These are phyloP conservation scores for Fusarium musae DNA, from an alignment of 2,329 filamentous ascomycete genomes.

Conservation along the genomic window DNA sequence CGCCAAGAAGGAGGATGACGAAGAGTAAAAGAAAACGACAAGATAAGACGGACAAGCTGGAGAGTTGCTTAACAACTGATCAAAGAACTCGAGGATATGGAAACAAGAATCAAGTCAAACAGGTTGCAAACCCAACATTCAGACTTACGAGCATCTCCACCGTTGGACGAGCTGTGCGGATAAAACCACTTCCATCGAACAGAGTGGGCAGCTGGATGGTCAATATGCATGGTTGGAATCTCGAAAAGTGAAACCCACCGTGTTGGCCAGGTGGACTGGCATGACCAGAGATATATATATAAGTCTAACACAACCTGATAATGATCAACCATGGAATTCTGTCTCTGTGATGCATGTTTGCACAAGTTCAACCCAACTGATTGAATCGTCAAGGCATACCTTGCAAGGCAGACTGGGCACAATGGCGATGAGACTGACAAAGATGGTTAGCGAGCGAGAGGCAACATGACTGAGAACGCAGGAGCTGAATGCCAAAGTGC, in stretches of 20 bases:
- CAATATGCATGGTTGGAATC: slow-evolving; percentile 25
- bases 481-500: slow-evolving; percentile 18
- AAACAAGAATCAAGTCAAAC: slow-evolving; percentile 24
- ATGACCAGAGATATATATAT: slow-evolving; percentile 40
- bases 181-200: slow-evolving; percentile 10
- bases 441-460: slow-evolving; percentile 6
- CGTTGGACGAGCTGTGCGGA: slow-evolving; percentile 31
- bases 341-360: slow-evolving; percentile 11
- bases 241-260: slow-evolving; percentile 28
- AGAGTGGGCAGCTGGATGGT: slow-evolving; percentile 29
- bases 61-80: slow-evolving; percentile 28
- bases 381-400: neutral
- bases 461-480: neutral
- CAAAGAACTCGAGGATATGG: slow-evolving; percentile 22
- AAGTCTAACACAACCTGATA: slow-evolving; percentile 38
- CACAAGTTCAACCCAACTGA: neutral
- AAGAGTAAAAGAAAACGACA: slow-evolving; percentile 42
- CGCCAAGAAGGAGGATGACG: slow-evolving; percentile 58
- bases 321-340: slow-evolving; percentile 35
- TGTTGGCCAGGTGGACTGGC: slow-evolving; percentile 34
- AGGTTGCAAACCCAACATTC: slow-evolving; percentile 32
- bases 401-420: neutral
- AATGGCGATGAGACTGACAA: neutral
- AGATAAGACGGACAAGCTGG: slow-evolving; percentile 24
- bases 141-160: slow-evolving; percentile 21